Evolutionary conservation across 2,329 filamentous ascomycete species (phyloP).

Genomic region (Aspergillus sp.): DNA sequence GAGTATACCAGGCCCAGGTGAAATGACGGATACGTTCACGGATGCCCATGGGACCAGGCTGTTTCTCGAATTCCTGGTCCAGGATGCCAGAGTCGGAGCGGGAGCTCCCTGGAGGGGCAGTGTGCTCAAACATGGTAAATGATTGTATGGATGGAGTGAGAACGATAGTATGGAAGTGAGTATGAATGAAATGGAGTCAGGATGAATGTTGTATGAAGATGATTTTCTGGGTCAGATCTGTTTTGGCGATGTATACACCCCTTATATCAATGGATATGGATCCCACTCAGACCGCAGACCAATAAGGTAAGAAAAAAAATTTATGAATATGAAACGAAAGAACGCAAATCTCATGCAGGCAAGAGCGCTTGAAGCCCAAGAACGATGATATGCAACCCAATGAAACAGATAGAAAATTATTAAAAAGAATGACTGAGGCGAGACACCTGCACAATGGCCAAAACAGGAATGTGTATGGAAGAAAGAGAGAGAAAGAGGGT

Average conservation of each 20-base stretch:
- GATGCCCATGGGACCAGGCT: slow-evolving; percentile 15
- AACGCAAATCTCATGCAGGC: slow-evolving; percentile 1
- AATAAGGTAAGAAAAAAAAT: not conserved
- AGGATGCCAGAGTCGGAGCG: slow-evolving; percentile 20
- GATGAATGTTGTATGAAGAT: not conserved
- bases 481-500: not conserved
- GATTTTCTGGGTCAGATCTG: not conserved
- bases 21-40: slow-evolving; percentile 48
- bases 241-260: not conserved
- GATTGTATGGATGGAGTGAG: not conserved
- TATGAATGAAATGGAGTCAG: not conserved
- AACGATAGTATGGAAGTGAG: not conserved
- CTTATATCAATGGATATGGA: slow-evolving; percentile 5
- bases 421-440: not conserved
- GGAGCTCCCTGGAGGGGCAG: slow-evolving; percentile 20
- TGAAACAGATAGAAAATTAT: not conserved
- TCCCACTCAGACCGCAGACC: not conserved
- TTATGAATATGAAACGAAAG: not conserved
- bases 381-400: not conserved
- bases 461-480: not conserved
- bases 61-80: slow-evolving; percentile 21
- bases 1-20: slow-evolving; percentile 71
- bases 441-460: not conserved
- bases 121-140: slow-evolving; percentile 17
- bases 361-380: not conserved